A percentile compares a stretch with the other conserved stretches of the same genome.
Conservation (phyloP, 2,329 filamentous ascomycete genomes). For the Delphinella strobiligena region DNA sequence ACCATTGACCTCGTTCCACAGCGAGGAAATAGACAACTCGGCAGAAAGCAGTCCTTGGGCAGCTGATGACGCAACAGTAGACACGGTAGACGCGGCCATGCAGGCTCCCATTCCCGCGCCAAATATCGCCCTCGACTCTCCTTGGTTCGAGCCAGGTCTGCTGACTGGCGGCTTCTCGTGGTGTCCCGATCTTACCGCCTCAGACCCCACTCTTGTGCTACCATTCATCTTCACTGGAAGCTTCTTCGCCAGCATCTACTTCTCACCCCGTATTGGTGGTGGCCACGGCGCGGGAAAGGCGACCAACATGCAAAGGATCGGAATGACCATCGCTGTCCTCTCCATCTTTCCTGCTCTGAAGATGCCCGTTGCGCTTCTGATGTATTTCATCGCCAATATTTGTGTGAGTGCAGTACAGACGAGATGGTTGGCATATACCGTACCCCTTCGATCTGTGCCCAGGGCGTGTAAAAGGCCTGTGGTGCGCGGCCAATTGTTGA, state of each 20-base stretch:
- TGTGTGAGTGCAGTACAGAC: constrained; percentile 11
- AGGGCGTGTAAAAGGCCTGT: constrained; percentile 16
- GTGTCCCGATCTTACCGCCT: constrained; percentile 44
- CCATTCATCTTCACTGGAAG: constrained; percentile 36
- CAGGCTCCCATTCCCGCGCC: background rate
- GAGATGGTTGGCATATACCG: constrained; percentile 15
- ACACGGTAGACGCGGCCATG: background rate
- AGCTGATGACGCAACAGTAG: no score
- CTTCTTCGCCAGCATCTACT: constrained; percentile 37
- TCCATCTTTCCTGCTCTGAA: constrained; percentile 23
- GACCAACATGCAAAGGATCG: constrained; percentile 11
- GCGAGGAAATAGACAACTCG: no score
- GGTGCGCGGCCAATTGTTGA: constrained; percentile 13
- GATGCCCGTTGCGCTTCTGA: constrained; percentile 27
- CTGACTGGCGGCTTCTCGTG: constrained; percentile 47
- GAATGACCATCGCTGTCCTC: constrained; percentile 19
- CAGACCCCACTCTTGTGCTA: constrained; percentile 40
- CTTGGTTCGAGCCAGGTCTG: constrained; percentile 37
- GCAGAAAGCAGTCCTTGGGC: no score
- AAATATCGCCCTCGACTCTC: background rate
- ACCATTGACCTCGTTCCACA: no score
- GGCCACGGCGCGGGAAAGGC: constrained; percentile 2
- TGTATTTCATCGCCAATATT: constrained; percentile 24
- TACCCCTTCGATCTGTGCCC: constrained; percentile 15
- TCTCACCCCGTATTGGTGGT: constrained; percentile 7